Base-by-base conservation (phyloP, 371 early-diverging fungal genomes). In the Mortierella sp. region DNA sequence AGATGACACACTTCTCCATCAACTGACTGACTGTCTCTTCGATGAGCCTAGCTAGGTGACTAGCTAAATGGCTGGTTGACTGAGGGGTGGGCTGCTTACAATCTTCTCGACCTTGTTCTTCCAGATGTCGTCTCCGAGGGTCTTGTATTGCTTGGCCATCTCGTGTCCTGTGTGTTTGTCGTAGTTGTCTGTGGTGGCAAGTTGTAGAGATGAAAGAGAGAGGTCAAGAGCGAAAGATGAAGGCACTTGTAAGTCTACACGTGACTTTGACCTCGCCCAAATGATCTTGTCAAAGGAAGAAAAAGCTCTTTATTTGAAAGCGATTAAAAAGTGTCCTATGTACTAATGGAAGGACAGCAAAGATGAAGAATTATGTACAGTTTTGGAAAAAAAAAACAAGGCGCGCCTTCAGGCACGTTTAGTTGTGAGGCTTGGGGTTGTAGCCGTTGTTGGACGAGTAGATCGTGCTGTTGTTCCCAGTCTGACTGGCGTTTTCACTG, bases 91-190 rank as follows among this genome's bases (percentile, higher is more conserved):
- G 35, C 18, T 71, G 88, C 94, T 89, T 91, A 96, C 97, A 89
- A 98, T 96, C 89, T 97, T 98, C 79, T 99, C 98, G 32, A 97
- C 95, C 81, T 93, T 95, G 82, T 93, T 94, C 89, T 97, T 97
- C 98, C 98, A 99, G 21, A 98, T 92, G 75, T 99, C 99, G 71
- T 99, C 98, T 58, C 98, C 98, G 27, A 96, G 81, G 1, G 92
- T 79, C 87, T 95, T 95, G 89, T 94, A 94, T 75, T 95, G 95
- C 78, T 94, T 95, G 41, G 91, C 88, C 89, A 88, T 88, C 14
- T 48, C 70, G 51, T 48, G 29, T 76, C 58, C 51, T 73, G 29
- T 41, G 51, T 35, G 27, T 16, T 27, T 44, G 74, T 71, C 71
- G 79, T n/a, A 35, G 35, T 43, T 56, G 48, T 12, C 27, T 29